These are phyloP conservation scores for Ambrosiella xylebori DNA, from an alignment of 2,329 filamentous ascomycete species.

Conservation along the genomic window DNA sequence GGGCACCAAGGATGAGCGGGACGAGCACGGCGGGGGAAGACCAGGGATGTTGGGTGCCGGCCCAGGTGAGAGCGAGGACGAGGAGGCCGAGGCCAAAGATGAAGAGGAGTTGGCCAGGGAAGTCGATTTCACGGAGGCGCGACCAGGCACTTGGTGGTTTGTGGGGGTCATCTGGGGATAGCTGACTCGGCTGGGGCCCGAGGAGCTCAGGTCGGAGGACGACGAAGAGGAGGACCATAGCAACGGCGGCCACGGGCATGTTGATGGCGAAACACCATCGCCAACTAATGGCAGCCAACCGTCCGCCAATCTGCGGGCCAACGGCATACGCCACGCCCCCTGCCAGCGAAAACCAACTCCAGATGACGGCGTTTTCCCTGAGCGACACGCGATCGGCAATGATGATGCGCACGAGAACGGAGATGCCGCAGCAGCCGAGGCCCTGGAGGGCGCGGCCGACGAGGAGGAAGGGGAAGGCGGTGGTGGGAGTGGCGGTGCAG, in stretches of 20 bases:
- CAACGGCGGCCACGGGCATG: slow-evolving; percentile 35
- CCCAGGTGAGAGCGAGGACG: slow-evolving; percentile 39
- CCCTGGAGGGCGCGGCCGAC: slow-evolving; percentile 48
- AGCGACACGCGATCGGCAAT: slow-evolving; percentile 47
- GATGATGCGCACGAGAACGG: slow-evolving; percentile 43
- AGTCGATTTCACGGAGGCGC: slow-evolving; percentile 37
- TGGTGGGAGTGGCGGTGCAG: slow-evolving; percentile 38
- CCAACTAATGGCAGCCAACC: slow-evolving; percentile 37
- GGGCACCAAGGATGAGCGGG: slow-evolving; percentile 28
- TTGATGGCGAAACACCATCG: slow-evolving; percentile 51
- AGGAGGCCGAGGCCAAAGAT: slow-evolving; percentile 35
- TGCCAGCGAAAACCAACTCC: slow-evolving; percentile 42
- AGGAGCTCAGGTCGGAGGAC: slow-evolving; percentile 42
- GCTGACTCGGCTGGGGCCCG: slow-evolving; percentile 29
- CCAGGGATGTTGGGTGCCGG: slow-evolving; percentile 36
- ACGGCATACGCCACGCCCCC: slow-evolving; percentile 41
- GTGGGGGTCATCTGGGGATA: slow-evolving; percentile 21
- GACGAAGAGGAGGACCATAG: slow-evolving; percentile 36
- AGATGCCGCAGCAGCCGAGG: slow-evolving; percentile 41
- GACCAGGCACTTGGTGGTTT: neutral
- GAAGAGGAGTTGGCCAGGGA: slow-evolving; percentile 39
- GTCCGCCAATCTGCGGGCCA: slow-evolving; percentile 43
- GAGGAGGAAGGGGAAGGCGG: slow-evolving; percentile 40
- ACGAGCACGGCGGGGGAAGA: slow-evolving; percentile 29
- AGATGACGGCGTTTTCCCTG: slow-evolving; percentile 44